Evolutionary conservation across 1,139 yeast genomes (phyloP).

Genomic region (Suhomyces anneliseae): DNA sequence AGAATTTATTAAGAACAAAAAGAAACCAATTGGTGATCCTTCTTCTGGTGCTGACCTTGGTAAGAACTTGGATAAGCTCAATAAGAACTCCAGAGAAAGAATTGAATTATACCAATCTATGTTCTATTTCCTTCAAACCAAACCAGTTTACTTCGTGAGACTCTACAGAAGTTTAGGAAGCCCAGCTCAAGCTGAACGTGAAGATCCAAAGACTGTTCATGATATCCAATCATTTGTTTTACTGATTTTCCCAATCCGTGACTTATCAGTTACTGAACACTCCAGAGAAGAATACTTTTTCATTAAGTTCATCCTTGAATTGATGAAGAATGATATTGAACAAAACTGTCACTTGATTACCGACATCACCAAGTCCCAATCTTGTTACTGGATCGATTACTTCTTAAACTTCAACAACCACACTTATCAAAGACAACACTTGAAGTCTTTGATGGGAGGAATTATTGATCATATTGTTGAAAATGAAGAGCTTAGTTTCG

Average conservation of each 20-base stretch:
- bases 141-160: slow-evolving; percentile 69
- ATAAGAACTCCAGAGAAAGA: slow-evolving; percentile 39
- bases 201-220: slow-evolving; percentile 18
- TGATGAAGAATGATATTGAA: slow-evolving; percentile 50
- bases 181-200: slow-evolving; percentile 9
- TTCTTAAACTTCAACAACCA: slow-evolving; percentile 57
- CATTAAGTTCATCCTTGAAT: slow-evolving; percentile 56
- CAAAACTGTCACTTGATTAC: slow-evolving; percentile 27
- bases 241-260: slow-evolving; percentile 47
- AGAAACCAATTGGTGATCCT: slow-evolving; percentile 31
- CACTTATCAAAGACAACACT: slow-evolving; percentile 57
- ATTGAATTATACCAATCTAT: slow-evolving; percentile 72
- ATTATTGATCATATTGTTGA: slow-evolving; percentile 48
- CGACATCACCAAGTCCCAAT: slow-evolving; percentile 36
- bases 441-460: slow-evolving; percentile 56
- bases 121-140: slow-evolving; percentile 82
- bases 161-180: slow-evolving; percentile 29
- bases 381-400: slow-evolving; percentile 49
- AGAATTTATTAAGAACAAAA: slow-evolving; percentile 63
- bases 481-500: slow-evolving; percentile 62
- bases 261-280: slow-evolving; percentile 31
- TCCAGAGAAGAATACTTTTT: slow-evolving; percentile 76
- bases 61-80: slow-evolving; percentile 33
- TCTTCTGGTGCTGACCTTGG: slow-evolving; percentile 13
- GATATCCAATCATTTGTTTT: slow-evolving; percentile 49